Conservation (phyloP, 2,329 filamentous ascomycete species). For the Fusarium siculi region DNA sequence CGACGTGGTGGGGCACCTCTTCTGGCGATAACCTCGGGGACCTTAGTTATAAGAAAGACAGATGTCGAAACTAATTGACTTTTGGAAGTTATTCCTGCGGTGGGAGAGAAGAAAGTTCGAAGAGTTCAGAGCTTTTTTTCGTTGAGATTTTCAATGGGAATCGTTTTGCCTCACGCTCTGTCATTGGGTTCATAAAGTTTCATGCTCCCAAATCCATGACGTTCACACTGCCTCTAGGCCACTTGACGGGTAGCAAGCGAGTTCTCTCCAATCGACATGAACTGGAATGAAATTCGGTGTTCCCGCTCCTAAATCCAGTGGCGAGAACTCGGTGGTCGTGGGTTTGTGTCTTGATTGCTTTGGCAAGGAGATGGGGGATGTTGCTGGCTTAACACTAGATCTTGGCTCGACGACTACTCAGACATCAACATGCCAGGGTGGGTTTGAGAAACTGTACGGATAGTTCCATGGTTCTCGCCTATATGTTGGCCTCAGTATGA, state of each 20-base stretch:
- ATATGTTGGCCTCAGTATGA: not conserved
- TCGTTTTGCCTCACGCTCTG: conserved; percentile 3
- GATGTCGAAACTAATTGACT: not conserved
- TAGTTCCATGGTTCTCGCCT: not conserved
- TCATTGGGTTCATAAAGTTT: conserved; percentile 1
- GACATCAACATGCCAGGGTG: not conserved
- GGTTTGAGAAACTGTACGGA: not conserved
- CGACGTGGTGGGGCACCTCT: conserved; percentile 23
- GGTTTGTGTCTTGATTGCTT: not conserved
- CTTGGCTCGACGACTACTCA: not conserved
- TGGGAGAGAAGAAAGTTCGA: not conserved
- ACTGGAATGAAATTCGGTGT: not conserved
- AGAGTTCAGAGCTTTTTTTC: no score
- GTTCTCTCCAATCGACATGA: conserved; percentile 1
- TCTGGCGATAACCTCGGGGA: conserved; percentile 21
- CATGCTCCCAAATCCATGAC: conserved; percentile 16
- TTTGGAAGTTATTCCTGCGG: not conserved
- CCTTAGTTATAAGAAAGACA: not conserved
- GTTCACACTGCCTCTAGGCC: conserved; percentile 11
- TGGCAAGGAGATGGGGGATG: not conserved
- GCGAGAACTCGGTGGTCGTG: not conserved
- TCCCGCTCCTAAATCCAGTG: not conserved
- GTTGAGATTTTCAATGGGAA: not conserved
- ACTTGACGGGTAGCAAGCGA: not conserved
- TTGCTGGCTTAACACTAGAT: not conserved